Evolutionary conservation across 768 basidiomycete genomes (phyloP), one percentile per base, ranked within the genome.

Genomic region (Arthromyces matolae): DNA sequence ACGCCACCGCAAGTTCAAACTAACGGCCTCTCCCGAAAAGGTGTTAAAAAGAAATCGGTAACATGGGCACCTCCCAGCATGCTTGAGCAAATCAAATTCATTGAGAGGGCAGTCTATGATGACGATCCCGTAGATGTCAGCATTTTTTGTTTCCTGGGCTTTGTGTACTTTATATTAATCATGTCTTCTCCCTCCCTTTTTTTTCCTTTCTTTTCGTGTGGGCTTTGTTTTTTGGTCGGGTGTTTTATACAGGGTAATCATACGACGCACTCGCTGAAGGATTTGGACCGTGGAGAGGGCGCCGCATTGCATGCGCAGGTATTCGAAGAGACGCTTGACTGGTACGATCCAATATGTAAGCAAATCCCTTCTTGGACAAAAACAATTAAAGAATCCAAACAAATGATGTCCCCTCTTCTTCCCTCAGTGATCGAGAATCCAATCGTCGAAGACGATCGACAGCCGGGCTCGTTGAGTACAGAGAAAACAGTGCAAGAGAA

Each of bases 51-150:
- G 72, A 92, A 92, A 68, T 66, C 77, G 36, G 89, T 91, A 38
- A 80, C 81, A 24, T 92, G 89, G 85, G 80, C 85, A 29, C 73
- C 86, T 32, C 88, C 89, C 52, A 77, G 72, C 61, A 71, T 79
- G 64, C 81, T 93, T 56, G 86, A 83, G 71, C 72, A 78, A 60
- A 75, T 93, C 65, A 82, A 80, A 67, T 66, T 83, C 64, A 93
- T 93, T 70, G 88, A 91, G 71, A 80, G 78, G 60, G 89, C 91
- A 55, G 73, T 91, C 59, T 93, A 93, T 71, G 91, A 91, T 58
- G 90, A 91, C 67, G 91, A 92, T 75, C 80, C 82, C 60, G 74
- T 79, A 73, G 85, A 88, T 78, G 90, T 91, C 79, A 83, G 88
- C 80, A 59, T 60, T 58, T 71, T 70, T 64, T 71, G 60, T 67